Evolutionary conservation across 2,329 filamentous ascomycete species (phyloP), one percentile per base, ranked within the genome.

Genomic region (Fusarium lyarnte): DNA sequence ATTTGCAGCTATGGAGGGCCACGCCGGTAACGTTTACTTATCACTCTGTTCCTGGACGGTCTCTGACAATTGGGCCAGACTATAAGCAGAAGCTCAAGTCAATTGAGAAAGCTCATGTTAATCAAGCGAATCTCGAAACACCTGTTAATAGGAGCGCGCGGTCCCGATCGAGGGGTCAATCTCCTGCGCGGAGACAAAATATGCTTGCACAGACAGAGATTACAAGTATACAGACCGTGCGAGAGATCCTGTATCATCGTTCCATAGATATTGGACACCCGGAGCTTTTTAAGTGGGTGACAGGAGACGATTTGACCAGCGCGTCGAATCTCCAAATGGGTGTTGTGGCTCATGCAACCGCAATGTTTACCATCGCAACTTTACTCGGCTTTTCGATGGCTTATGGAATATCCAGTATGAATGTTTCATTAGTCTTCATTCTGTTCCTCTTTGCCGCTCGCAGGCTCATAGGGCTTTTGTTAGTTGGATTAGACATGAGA

Each of bases 41-140:
- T 13, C 3, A 8, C 2, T 7, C 2, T 5, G 2, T 5, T 12
- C 2, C 1, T 9, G 6, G 11, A 3, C 7, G 2, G 2, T 33
- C 16, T 14, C 23, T 58, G 1, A 58, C 13, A 21, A 1, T 5
- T 0, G 5, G 9, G 1, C 8, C 8, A 64, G 58, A 36, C 1
- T 64, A 63, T 4, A 63, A 54, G 33, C 25, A 47, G 13, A 36
- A 39, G 9, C 11, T 53, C 5, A 38, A 35, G 5, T 11, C 13
- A 5, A 45, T 58, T 4, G 23, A 11, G 8, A 21, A 38, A 17
- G 14, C 29, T 4, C 3, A 8, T 6, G 8, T 12, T 12, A 11
- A 21, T 19, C n/a, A 13, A 14, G 11, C 6, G 6, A 19, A 1
- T 8, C 9, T 2, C 11, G 21, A n/a, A 3, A 6, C 2, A 13